Percentiles rank a stretch among this genome's conserved stretches.
phyloP scores from a whole-genome alignment of 805 yeast genomes.

The Wilhelminamyces savonicus region DNA sequence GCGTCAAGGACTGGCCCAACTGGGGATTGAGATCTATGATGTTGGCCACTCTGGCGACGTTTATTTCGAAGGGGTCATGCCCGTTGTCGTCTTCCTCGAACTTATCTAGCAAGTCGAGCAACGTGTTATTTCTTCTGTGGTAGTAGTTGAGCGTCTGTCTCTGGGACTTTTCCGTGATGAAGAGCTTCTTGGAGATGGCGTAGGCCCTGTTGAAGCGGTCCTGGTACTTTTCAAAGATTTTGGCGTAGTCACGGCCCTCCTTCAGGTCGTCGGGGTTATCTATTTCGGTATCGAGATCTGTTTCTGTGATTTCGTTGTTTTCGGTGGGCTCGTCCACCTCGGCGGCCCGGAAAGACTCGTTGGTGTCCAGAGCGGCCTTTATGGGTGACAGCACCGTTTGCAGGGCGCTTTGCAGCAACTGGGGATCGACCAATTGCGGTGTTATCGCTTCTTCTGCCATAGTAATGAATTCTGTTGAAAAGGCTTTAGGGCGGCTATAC shows the following conservation, averaged over 20 bases:
- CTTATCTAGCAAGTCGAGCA: constrained; percentile 22
- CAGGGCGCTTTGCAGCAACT: too few species aligned
- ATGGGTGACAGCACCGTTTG: too few species aligned
- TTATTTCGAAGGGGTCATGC: constrained; percentile 3
- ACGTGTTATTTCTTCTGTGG: constrained; percentile 31
- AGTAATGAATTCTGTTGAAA: too few species aligned
- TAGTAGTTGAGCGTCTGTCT: constrained; percentile 27
- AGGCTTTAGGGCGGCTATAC: too few species aligned
- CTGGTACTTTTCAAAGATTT: constrained; percentile 21
- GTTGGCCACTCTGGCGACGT: constrained; percentile 14
- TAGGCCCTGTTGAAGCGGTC: constrained; percentile 18
- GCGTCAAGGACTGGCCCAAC: constrained; percentile 10
- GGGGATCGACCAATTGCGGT: too few species aligned
- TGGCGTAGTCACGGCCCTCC: constrained; percentile 15
- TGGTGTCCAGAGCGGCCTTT: too few species aligned
- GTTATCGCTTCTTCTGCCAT: too few species aligned
- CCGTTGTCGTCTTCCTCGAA: constrained; percentile 6
- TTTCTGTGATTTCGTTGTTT: background rate
- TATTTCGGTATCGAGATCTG: background rate
- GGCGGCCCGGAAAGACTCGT: background rate
- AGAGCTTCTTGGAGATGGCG: constrained; percentile 18
- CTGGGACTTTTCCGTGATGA: constrained; percentile 26
- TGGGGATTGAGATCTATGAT: constrained; percentile 16
- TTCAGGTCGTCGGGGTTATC: too few species aligned
- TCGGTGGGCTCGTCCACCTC: background rate